These are phyloP conservation scores for Phaeosphaeria sp. DNA, from an alignment of 2,329 filamentous ascomycete species.

Conservation along the genomic window DNA sequence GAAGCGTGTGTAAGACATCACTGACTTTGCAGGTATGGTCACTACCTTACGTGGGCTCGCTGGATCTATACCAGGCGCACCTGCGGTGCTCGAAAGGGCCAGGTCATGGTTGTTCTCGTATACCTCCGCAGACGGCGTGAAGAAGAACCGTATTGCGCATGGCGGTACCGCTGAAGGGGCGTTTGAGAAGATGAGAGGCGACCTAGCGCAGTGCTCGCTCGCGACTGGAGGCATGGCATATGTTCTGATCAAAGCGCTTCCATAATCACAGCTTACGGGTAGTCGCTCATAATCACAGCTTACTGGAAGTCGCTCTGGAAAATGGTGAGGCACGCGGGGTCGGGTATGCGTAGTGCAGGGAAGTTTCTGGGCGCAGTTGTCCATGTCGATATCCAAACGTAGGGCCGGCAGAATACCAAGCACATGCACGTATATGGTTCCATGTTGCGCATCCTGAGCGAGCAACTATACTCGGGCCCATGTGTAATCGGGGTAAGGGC, in stretches of 20 bases:
- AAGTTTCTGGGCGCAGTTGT: neutral
- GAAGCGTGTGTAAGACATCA: conserved; percentile 2
- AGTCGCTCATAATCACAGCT: too few species aligned
- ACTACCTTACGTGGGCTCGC: conserved; percentile 4
- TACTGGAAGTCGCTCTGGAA: too few species aligned
- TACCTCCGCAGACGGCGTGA: conserved; percentile 4
- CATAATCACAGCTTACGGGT: neutral
- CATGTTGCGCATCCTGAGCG: neutral
- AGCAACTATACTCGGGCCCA: neutral
- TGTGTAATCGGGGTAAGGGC: neutral
- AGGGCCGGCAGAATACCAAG: neutral
- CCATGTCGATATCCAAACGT: neutral
- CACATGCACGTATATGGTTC: neutral
- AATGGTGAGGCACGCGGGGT: too few species aligned
- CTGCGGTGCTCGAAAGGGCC: conserved; percentile 6
- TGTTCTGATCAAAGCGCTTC: neutral
- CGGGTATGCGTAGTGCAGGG: too few species aligned
- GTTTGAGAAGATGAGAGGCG: conserved; percentile 13
- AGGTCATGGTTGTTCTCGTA: conserved; percentile 17
- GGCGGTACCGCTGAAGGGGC: conserved; percentile 12
- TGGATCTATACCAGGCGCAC: conserved; percentile 5
- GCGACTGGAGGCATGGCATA: conserved; percentile 1
- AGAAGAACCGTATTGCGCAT: conserved; percentile 11
- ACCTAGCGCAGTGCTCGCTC: conserved; percentile 4
- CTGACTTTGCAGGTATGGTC: conserved; percentile 14